Conservation (phyloP, 495 filamentous ascomycete species). For the Cladorrhinum samala region DNA sequence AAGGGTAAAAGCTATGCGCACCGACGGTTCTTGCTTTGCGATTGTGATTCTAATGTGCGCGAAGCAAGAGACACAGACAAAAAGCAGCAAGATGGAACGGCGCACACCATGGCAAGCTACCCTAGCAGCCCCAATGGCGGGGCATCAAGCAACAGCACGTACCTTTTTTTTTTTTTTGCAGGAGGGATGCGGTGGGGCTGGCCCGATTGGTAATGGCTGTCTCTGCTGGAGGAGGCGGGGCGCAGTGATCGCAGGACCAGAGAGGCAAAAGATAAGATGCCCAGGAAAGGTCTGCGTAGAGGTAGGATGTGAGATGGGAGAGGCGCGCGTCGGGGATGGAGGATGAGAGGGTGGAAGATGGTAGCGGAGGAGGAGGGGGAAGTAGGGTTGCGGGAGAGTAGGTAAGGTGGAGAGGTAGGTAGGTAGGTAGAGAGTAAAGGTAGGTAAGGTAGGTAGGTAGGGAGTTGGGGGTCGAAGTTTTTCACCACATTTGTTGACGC, state of each 20-base stretch:
- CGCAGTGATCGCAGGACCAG: neutral
- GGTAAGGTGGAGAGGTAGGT: no score
- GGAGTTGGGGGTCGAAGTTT: neutral
- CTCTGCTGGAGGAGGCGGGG: constrained; percentile 9
- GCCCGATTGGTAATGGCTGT: constrained; percentile 21
- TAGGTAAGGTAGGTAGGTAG: neutral
- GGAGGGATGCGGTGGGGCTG: constrained; percentile 16
- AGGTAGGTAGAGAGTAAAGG: constrained; percentile 1
- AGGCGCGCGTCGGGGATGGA: constrained; percentile 8
- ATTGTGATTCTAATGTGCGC: constrained; percentile 3
- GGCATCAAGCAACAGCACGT: constrained; percentile 23
- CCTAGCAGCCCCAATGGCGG: constrained; percentile 13
- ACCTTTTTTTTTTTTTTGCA: constrained; percentile 29
- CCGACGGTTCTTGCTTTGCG: constrained; percentile 5
- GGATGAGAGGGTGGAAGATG: neutral
- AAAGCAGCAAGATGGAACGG: constrained; percentile 18
- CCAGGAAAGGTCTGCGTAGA: neutral
- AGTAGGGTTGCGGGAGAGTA: no score
- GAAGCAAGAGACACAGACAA: constrained; percentile 11
- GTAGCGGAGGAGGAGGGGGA: neutral
- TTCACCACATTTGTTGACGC: constrained; percentile 1
- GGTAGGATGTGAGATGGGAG: neutral
- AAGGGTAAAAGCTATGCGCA: constrained; percentile 1
- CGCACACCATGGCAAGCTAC: constrained; percentile 13
- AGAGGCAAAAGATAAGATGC: constrained; percentile 2